These are phyloP conservation scores for Trichoderma endophyticum DNA, from an alignment of 2,329 filamentous ascomycete genomes.

Conservation along the genomic window DNA sequence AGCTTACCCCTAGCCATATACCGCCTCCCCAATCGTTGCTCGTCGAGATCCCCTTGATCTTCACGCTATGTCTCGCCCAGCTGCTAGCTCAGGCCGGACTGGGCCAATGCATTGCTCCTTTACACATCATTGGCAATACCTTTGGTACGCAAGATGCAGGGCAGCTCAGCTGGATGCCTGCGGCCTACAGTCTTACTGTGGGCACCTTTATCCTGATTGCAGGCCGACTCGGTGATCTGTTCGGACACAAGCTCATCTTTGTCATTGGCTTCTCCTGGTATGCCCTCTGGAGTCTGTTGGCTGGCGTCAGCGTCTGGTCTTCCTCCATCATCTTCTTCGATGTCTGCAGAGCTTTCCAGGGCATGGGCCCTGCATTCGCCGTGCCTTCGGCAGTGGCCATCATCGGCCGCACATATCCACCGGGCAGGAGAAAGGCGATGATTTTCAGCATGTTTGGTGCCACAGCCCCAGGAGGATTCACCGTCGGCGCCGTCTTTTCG, in stretches of 20 bases:
- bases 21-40: not conserved
- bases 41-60: constrained; percentile 11
- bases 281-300: constrained; percentile 44
- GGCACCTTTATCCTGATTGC: constrained; percentile 54
- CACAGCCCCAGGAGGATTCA: constrained; percentile 32
- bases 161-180: constrained; percentile 50
- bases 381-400: constrained; percentile 57
- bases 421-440: constrained; percentile 34
- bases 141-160: constrained; percentile 39
- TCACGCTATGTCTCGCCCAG: constrained; percentile 24
- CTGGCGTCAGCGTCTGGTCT: constrained; percentile 39
- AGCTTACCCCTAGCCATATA: constrained; percentile 8
- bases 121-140: constrained; percentile 43
- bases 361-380: constrained; percentile 52
- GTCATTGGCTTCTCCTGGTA: constrained; percentile 51
- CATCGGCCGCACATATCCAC: constrained; percentile 49
- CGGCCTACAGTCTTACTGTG: constrained; percentile 50
- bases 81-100: constrained; percentile 25
- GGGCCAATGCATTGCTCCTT: constrained; percentile 23
- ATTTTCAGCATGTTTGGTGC: constrained; percentile 36
- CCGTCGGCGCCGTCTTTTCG: constrained; percentile 31
- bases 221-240: constrained; percentile 51
- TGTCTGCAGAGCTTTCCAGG: constrained; percentile 48
- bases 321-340: constrained; percentile 37
- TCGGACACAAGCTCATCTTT: constrained; percentile 51